These are phyloP conservation scores for Pogostemon cablin DNA, from an alignment of 257 asterid species.

Conservation along the genomic window DNA sequence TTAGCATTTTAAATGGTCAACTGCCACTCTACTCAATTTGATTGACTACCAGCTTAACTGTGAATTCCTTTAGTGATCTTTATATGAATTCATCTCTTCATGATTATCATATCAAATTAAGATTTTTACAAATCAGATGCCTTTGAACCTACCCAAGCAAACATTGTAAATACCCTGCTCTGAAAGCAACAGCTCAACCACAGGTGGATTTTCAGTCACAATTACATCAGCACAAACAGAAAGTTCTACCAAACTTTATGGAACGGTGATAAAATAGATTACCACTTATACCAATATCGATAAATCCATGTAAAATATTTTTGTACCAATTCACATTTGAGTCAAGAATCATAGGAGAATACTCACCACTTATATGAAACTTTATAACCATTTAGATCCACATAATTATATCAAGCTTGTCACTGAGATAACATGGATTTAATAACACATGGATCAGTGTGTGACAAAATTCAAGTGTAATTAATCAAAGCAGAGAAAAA, in stretches of 20 bases:
- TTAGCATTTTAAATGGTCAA: not conserved
- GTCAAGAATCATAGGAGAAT: not conserved
- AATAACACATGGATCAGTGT: not conserved
- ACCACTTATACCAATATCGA: not conserved
- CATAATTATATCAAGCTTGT: not conserved
- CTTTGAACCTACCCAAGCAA: constrained; percentile 31
- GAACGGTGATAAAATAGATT: too few relatives aligned
- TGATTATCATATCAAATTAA: not conserved
- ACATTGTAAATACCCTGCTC: constrained; percentile 20
- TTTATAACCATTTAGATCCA: not conserved
- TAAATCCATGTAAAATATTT: not conserved
- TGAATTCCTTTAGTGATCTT: constrained; percentile 12
- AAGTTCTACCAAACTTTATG: not conserved
- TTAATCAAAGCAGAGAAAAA: constrained; percentile 24
- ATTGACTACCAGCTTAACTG: constrained; percentile 14
- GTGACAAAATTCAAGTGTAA: not conserved
- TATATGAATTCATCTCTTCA: constrained; percentile 11
- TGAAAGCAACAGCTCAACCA: constrained; percentile 37
- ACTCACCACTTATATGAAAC: not conserved
- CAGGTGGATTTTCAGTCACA: constrained; percentile 28
- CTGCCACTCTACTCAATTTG: not conserved
- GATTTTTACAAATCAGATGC: constrained; percentile 28
- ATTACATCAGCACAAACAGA: constrained; percentile 17
- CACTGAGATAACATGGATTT: not conserved
- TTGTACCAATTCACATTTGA: not conserved